A percentile compares a stretch with the other conserved stretches of the same genome.
These are phyloP conservation scores for Cucurbita moschata DNA, from an alignment of 306 rosid genomes.

Conservation along the genomic window DNA sequence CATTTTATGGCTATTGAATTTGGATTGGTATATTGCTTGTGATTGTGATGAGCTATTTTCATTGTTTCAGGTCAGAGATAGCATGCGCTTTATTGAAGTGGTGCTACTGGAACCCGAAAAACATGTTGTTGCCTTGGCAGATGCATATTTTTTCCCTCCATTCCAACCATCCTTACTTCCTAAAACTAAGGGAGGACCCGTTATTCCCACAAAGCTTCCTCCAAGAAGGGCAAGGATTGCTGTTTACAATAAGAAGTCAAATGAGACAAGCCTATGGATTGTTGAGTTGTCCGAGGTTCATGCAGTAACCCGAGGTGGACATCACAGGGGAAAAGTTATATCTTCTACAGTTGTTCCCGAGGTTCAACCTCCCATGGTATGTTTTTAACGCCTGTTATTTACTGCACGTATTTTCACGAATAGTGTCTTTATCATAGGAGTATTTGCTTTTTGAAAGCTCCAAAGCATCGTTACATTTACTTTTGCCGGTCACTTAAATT, in stretches of 20 bases:
- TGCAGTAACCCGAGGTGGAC: slow-evolving; percentile 90
- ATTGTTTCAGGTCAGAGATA: slow-evolving; percentile 58
- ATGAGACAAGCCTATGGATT: slow-evolving; percentile 55
- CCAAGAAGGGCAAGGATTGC: slow-evolving; percentile 79
- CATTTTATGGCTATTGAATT: neutral
- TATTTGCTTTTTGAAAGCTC: neutral
- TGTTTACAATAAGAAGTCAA: slow-evolving; percentile 70
- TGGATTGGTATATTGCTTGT: neutral
- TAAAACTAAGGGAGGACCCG: slow-evolving; percentile 65
- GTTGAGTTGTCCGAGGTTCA: slow-evolving; percentile 82
- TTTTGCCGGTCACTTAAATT: neutral
- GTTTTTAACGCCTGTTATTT: neutral
- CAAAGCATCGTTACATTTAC: neutral
- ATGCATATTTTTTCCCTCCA: slow-evolving; percentile 89
- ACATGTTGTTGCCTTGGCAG: slow-evolving; percentile 77
- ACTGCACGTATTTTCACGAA: neutral
- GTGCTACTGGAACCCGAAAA: slow-evolving; percentile 73
- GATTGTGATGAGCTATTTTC: slow-evolving; percentile 8
- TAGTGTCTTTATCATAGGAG: neutral
- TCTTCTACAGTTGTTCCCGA: slow-evolving; percentile 58
- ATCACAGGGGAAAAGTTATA: slow-evolving; percentile 83
- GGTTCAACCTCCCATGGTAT: slow-evolving; percentile 93
- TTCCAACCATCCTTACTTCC: slow-evolving; percentile 88
- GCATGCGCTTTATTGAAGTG: slow-evolving; percentile 84
- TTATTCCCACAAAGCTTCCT: slow-evolving; percentile 73